phyloP scores from a whole-genome alignment of 73 alveolate species.

The Paramecium primaurelia region DNA sequence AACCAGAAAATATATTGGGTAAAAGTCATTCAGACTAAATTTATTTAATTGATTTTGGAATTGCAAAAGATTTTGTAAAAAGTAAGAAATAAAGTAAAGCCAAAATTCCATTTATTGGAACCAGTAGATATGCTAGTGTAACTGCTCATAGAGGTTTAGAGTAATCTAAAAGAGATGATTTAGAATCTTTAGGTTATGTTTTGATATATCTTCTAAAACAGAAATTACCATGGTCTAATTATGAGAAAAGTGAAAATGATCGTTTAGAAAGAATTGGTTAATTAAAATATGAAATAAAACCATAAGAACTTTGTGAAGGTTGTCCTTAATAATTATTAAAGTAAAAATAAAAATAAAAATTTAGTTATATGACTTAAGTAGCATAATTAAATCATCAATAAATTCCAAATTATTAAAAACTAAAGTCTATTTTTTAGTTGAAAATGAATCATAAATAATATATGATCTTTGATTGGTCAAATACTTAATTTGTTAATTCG shows the following conservation, averaged over 20 bases:
- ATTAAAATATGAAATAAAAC: not conserved
- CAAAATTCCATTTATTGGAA: not conserved
- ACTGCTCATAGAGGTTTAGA: not conserved
- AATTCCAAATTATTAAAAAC: not conserved
- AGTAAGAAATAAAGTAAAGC: not conserved
- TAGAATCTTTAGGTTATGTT: not conserved
- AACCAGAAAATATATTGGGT: slow-evolving; percentile 18
- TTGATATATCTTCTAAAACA: not conserved
- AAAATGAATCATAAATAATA: not conserved
- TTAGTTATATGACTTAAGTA: not conserved
- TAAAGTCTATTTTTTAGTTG: not conserved
- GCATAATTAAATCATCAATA: not conserved
- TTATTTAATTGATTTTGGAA: slow-evolving; percentile 27
- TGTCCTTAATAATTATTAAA: not conserved
- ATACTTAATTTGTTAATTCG: not conserved
- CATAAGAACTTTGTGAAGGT: not conserved
- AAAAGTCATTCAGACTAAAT: not conserved
- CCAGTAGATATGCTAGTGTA: not conserved
- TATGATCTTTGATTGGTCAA: not conserved
- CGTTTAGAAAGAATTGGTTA: not conserved
- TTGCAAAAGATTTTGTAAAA: not conserved
- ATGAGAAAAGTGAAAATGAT: not conserved
- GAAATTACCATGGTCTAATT: not conserved
- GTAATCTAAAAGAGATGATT: not conserved
- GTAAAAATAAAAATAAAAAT: not conserved